Conservation (phyloP, 2,329 filamentous ascomycete genomes). For the Parastagonospora nodorum region DNA sequence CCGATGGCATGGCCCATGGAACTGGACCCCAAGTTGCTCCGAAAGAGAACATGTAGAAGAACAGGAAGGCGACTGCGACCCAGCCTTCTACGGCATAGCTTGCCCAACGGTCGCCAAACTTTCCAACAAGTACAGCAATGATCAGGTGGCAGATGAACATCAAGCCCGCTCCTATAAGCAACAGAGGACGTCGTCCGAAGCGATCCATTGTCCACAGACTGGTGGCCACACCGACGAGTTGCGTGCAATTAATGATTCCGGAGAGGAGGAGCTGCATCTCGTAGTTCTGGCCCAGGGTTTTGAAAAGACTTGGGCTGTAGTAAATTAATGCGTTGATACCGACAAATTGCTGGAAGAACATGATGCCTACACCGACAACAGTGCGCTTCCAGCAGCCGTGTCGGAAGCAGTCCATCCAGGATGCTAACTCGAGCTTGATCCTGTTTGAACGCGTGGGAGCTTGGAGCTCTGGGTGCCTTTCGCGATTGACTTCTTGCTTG, state of each 20-base stretch:
- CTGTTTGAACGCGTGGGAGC: constrained; percentile 36
- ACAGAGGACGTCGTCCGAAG: constrained; percentile 48
- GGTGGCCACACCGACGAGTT: constrained; percentile 50
- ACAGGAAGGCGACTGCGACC: constrained; percentile 62
- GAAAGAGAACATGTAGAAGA: constrained; percentile 68
- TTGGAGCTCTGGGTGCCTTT: constrained; percentile 45
- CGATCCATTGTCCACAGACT: constrained; percentile 51
- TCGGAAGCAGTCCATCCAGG: constrained; percentile 56
- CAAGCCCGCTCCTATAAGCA: constrained; percentile 51
- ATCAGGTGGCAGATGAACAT: constrained; percentile 59
- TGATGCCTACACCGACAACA: constrained; percentile 46
- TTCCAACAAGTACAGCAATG: constrained; percentile 61
- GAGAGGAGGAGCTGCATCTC: constrained; percentile 64
- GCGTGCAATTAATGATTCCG: constrained; percentile 62
- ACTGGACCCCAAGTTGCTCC: constrained; percentile 63
- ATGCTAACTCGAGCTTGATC: constrained; percentile 51
- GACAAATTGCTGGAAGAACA: constrained; percentile 51
- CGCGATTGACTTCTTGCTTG: constrained; percentile 52
- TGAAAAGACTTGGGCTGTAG: constrained; percentile 67
- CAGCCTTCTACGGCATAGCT: constrained; percentile 59
- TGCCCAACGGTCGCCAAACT: constrained; percentile 58
- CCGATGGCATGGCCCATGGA: constrained; percentile 55
- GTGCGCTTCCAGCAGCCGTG: constrained; percentile 52
- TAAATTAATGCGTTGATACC: constrained; percentile 57
- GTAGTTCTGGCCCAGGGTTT: constrained; percentile 62